These are phyloP conservation scores for Beauveria varroae DNA, from an alignment of 2,329 filamentous ascomycete species.

Conservation along the genomic window DNA sequence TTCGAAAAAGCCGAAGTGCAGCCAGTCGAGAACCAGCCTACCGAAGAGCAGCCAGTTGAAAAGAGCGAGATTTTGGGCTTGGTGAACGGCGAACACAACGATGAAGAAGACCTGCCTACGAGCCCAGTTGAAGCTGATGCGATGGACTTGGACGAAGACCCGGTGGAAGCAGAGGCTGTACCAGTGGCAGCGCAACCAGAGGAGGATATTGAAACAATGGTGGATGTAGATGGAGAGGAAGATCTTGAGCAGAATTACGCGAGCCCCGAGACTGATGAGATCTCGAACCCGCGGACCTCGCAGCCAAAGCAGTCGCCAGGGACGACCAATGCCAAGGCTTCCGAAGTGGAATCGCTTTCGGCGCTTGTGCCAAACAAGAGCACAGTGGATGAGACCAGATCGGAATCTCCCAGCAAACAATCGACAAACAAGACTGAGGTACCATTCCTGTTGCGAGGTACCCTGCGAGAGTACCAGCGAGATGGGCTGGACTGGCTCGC, in stretches of 20 bases:
- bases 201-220: slow-evolving; percentile 18
- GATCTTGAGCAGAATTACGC: slow-evolving; percentile 22
- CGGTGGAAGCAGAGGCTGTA: neutral
- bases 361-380: slow-evolving; percentile 29
- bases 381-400: slow-evolving; percentile 22
- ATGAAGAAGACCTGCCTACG: neutral
- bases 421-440: slow-evolving; percentile 57
- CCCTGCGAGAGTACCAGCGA: slow-evolving; percentile 90
- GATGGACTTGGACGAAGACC: slow-evolving; percentile 32
- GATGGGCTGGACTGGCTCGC: slow-evolving; percentile 96
- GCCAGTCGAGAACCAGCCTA: slow-evolving; percentile 8
- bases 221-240: slow-evolving; percentile 13
- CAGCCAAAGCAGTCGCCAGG: slow-evolving; percentile 40
- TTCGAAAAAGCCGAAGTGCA: slow-evolving; percentile 9
- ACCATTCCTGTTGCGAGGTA: slow-evolving; percentile 79
- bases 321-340: slow-evolving; percentile 44
- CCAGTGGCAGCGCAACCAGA: neutral
- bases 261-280: slow-evolving; percentile 35
- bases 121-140: slow-evolving; percentile 25
- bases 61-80: neutral
- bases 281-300: slow-evolving; percentile 36
- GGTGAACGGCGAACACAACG: neutral
- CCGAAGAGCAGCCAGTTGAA: slow-evolving; percentile 12
- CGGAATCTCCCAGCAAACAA: slow-evolving; percentile 24
- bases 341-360: slow-evolving; percentile 35